Evolutionary conservation across 2,329 filamentous ascomycete genomes (phyloP).

Genomic region (Fusarium sacchari): DNA sequence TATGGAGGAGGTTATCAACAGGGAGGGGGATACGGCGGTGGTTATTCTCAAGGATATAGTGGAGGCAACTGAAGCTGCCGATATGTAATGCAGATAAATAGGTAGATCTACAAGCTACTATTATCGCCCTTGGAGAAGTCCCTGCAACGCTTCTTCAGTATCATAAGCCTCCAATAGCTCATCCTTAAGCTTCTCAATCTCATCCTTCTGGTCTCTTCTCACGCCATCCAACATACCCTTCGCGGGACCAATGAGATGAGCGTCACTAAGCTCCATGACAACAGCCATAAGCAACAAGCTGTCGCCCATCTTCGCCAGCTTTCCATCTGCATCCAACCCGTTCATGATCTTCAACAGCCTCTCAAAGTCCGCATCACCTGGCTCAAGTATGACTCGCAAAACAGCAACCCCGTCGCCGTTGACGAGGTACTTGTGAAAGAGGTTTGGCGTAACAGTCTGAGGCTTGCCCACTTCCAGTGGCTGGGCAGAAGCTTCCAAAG

Average conservation of each 20-base stretch:
- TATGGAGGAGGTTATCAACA: neutral
- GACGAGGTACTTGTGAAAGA: neutral
- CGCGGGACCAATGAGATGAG: neutral
- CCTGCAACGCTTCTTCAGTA: neutral
- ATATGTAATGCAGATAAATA: neutral
- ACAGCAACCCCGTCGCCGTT: neutral
- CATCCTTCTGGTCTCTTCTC: neutral
- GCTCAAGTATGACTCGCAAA: neutral
- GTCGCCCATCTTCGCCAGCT: neutral
- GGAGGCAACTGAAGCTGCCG: neutral
- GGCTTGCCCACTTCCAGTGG: neutral
- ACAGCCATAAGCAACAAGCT: constrained; percentile 6
- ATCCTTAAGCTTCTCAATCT: neutral
- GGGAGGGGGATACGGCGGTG: neutral
- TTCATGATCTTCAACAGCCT: constrained; percentile 3
- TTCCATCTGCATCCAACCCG: neutral
- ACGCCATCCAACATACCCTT: neutral
- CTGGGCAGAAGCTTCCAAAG: neutral
- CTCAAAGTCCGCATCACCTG: neutral
- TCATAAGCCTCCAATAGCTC: neutral
- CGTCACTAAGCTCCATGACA: constrained; percentile 2
- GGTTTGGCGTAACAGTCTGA: neutral
- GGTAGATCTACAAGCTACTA: rapidly evolving
- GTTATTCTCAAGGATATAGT: rapidly evolving
- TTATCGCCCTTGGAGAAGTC: neutral